A percentile compares a stretch with the other conserved stretches of the same genome.
Conservation (phyloP, 352 stramenopile genomes). For the Phytophthora sp. region DNA sequence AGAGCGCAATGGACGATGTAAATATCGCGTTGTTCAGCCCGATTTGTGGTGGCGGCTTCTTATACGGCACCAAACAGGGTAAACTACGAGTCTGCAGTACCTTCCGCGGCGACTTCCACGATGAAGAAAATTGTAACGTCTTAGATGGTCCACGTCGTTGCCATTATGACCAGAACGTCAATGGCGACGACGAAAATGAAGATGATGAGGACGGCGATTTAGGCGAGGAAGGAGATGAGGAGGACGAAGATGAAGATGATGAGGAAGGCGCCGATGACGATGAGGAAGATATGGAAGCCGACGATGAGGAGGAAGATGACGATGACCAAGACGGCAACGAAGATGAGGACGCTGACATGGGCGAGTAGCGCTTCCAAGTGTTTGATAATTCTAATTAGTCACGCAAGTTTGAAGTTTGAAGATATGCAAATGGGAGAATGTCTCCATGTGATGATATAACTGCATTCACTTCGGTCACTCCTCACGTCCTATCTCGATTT, state of each 20-base stretch:
- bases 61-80: constrained; percentile 98
- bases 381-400: constrained; percentile 43
- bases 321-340: constrained; percentile 30
- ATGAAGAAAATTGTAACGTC: constrained; percentile 86
- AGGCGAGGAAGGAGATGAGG: constrained; percentile 51
- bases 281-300: constrained; percentile 42
- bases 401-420: constrained; percentile 30
- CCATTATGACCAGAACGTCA: constrained; percentile 68
- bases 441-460: constrained; percentile 31
- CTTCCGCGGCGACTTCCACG: constrained; percentile 76
- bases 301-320: constrained; percentile 38
- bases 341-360: constrained; percentile 50
- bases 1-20: constrained; percentile 95
- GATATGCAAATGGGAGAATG: constrained; percentile 12
- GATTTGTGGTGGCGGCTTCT: constrained; percentile 95
- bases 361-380: constrained; percentile 32
- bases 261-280: constrained; percentile 33
- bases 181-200: constrained; percentile 54
- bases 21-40: constrained; percentile 99
- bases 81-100: constrained; percentile 91
- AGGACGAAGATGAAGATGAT: constrained; percentile 35
- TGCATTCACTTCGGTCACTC: neutral
- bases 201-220: constrained; percentile 57
- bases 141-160: constrained; percentile 64
- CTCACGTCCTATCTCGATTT: constrained; percentile 1